phyloP scores from a whole-genome alignment of 2,329 filamentous ascomycete genomes.

The Colletotrichum liaoningense region DNA sequence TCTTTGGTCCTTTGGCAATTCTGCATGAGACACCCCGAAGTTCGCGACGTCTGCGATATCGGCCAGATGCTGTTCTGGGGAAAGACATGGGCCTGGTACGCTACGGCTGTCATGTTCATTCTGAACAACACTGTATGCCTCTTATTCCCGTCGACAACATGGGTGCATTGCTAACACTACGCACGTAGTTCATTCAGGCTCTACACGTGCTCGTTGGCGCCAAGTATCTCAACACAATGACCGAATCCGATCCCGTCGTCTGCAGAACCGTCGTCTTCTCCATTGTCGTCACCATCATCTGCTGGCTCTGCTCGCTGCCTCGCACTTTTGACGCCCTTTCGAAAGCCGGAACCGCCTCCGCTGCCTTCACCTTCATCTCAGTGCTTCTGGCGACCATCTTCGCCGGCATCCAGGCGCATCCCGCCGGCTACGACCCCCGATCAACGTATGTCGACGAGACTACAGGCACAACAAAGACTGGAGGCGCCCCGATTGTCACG shows the following conservation, averaged over 20 bases:
- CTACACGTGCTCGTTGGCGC: conserved; percentile 86
- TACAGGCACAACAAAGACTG: conserved; percentile 42
- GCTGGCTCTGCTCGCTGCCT: conserved; percentile 83
- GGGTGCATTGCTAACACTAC: neutral
- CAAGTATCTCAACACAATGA: conserved; percentile 92
- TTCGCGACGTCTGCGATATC: conserved; percentile 93
- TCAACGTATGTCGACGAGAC: conserved; percentile 47
- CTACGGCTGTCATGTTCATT: conserved; percentile 86
- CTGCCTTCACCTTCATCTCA: conserved; percentile 90
- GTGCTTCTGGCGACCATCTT: conserved; percentile 88
- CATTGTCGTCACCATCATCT: conserved; percentile 78
- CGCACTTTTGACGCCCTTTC: conserved; percentile 86
- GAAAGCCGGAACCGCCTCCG: conserved; percentile 82
- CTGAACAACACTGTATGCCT: conserved; percentile 80
- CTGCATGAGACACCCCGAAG: conserved; percentile 89
- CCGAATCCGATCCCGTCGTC: conserved; percentile 69
- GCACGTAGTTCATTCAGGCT: conserved; percentile 48
- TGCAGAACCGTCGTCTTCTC: conserved; percentile 86
- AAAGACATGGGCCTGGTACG: conserved; percentile 77
- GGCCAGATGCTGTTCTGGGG: conserved; percentile 96
- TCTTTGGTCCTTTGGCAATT: conserved; percentile 77
- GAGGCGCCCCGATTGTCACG: conserved; percentile 75
- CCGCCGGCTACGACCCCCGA: conserved; percentile 71
- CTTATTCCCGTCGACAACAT: neutral
- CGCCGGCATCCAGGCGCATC: conserved; percentile 79